Evolutionary conservation across 208 protist species (phyloP), one percentile per base, ranked within the genome.

Genomic region (Crithidia bombi): DNA sequence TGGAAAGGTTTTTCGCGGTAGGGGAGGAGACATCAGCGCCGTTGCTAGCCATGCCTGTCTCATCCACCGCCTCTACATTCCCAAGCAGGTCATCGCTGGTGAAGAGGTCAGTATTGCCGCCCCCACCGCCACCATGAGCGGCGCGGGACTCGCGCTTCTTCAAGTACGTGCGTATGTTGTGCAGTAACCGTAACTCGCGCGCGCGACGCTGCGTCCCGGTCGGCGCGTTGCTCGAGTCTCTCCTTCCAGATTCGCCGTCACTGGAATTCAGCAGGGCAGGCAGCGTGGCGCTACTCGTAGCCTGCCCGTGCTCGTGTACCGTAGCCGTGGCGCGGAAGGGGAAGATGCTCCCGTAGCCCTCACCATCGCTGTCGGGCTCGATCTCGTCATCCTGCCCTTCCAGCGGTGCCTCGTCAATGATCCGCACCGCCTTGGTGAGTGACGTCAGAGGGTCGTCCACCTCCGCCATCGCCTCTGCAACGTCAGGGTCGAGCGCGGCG

Each of bases 281-380:
- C 30, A 51, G 23, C 43, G 54, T 33, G 5, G 41, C 19, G 0
- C 11, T 17, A 5, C 5, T 12, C 11, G 41, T 28, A 5, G 21
- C n/a, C 26, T 14, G 38, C n/a, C 11, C 10, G 17, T 35, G 32
- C 43, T 19, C 7, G 21, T 63, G 61, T n/a, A 49, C 51, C 3
- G 35, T 17, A 0, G 44, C 52, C 43, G 52, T 76, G 2, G 75
- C 49, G 38, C 43, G 75, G 28, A 63, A 69, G 0, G 75, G 63
- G 9, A 96, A 46, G 58, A 96, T 91, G 54, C 73, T 72, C 19
- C 91, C 91, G 72, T 85, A 93, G 25, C 91, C 91, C 51, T 96
- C 91, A 4, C 83, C 91, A 54, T 96, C 91, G 65, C 91, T 96
- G 62, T 96, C 91, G 15, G 69, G 50, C 47, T 94, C 86, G 9